Percentiles rank a stretch among this genome's conserved stretches.
Evolutionary conservation across 768 basidiomycete genomes (phyloP).

Genomic region (Hortiboletus flavorubellus): DNA sequence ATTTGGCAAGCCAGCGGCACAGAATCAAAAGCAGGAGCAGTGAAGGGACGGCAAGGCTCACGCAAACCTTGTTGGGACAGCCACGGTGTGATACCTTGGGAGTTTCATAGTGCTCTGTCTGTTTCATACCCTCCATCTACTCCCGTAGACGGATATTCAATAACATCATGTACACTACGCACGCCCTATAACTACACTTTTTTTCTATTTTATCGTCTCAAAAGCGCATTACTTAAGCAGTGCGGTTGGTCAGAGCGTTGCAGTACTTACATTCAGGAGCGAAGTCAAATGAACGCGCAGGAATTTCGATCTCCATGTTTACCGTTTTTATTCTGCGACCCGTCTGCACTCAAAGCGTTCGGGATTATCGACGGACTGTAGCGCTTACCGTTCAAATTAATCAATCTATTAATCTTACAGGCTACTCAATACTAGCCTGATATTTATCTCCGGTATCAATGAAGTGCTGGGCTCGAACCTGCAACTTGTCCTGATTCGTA

Average conservation of each 20-base stretch:
- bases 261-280: no score
- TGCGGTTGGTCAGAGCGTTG: not conserved
- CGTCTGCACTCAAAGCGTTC: no score
- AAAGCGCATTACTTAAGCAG: not conserved
- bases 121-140: not conserved
- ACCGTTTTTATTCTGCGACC: no score
- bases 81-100: not conserved
- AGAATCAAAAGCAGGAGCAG: slow-evolving; percentile 35
- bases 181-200: slow-evolving; percentile 2
- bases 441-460: not conserved
- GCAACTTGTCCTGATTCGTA: slow-evolving; percentile 90
- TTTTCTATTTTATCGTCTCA: not conserved
- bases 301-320: no score
- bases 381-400: no score
- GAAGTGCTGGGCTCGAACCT: slow-evolving; percentile 69
- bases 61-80: not conserved
- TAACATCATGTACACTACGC: slow-evolving; percentile 17
- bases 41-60: slow-evolving; percentile 3
- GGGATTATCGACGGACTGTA: no score
- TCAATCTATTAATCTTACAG: not conserved
- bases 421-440: not conserved
- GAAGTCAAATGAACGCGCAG: no score
- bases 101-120: not conserved
- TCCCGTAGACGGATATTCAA: not conserved
- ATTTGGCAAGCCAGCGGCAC: slow-evolving; percentile 28